Percentiles rank a stretch among this genome's conserved stretches.
These are phyloP conservation scores for Eremochloa ophiuroides DNA, from an alignment of 176 grass and related monocot species.

Conservation along the genomic window DNA sequence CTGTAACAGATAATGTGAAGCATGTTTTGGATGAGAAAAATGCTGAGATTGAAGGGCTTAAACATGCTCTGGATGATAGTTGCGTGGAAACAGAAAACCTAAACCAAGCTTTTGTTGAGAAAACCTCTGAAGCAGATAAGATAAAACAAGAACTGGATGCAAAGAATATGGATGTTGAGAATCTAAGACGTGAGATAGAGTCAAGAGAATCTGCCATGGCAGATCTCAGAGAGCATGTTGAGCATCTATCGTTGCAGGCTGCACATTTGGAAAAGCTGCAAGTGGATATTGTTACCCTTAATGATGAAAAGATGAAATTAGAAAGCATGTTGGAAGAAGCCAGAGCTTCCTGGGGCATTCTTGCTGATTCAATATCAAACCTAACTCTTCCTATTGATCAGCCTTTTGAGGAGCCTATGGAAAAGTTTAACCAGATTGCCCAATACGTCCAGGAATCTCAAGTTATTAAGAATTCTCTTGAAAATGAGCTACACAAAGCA, in stretches of 20 bases:
- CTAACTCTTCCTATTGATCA: conserved; percentile 53
- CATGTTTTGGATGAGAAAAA: conserved; percentile 20
- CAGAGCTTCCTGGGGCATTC: conserved; percentile 37
- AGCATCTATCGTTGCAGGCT: conserved; percentile 48
- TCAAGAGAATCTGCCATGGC: conserved; percentile 54
- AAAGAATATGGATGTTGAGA: conserved; percentile 31
- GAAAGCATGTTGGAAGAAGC: conserved; percentile 58
- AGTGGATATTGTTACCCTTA: conserved; percentile 46
- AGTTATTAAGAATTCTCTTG: conserved; percentile 47
- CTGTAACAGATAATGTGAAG: conserved; percentile 38
- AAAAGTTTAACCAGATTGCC: conserved; percentile 56
- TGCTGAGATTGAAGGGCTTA: conserved; percentile 40
- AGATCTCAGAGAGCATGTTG: conserved; percentile 57
- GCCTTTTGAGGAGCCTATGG: conserved; percentile 45
- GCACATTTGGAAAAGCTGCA: conserved; percentile 48
- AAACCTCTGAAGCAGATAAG: conserved; percentile 23
- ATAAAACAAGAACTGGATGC: conserved; percentile 29
- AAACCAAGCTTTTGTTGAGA: conserved; percentile 32
- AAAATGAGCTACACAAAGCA: conserved; percentile 55
- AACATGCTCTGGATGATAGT: conserved; percentile 32
- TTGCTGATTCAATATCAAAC: conserved; percentile 58
- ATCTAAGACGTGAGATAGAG: conserved; percentile 45
- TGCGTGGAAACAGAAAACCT: conserved; percentile 51
- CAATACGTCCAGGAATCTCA: conserved; percentile 63
- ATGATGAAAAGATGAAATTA: conserved; percentile 45